Conservation (phyloP, 2,329 filamentous ascomycete species). For the Lecanicillium sp. region DNA sequence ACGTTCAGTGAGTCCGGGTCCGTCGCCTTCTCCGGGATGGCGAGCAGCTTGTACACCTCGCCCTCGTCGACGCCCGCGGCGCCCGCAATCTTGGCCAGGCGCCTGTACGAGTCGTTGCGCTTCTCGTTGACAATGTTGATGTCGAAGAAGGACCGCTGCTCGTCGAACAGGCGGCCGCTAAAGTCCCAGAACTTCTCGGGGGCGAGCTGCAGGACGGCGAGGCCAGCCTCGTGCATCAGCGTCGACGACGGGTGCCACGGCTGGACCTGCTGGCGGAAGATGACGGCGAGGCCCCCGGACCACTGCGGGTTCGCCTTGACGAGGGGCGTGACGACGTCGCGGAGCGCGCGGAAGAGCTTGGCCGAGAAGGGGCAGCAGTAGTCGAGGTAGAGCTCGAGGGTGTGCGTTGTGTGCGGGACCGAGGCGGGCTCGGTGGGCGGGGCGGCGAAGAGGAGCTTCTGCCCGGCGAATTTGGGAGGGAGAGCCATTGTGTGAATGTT, state of each 20-base stretch:
- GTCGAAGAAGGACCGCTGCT: conserved; percentile 78
- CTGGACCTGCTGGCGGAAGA: conserved; percentile 89
- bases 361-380: conserved; percentile 78
- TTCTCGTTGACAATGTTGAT: conserved; percentile 76
- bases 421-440: conserved; percentile 28
- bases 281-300: conserved; percentile 56
- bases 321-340: conserved; percentile 56
- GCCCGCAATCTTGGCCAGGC: conserved; percentile 68
- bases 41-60: conserved; percentile 63
- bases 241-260: conserved; percentile 91
- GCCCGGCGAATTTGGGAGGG: conserved; percentile 69
- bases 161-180: conserved; percentile 56
- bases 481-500: conserved; percentile 56
- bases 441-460: conserved; percentile 52
- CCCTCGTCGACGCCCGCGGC: conserved; percentile 63
- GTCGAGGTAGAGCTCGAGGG: conserved; percentile 68
- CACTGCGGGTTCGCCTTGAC: conserved; percentile 55
- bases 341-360: conserved; percentile 70
- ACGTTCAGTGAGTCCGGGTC: conserved; percentile 65
- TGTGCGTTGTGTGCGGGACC: conserved; percentile 45
- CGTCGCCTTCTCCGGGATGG: conserved; percentile 60
- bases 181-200: conserved; percentile 77
- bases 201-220: conserved; percentile 67
- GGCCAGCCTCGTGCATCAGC: conserved; percentile 73
- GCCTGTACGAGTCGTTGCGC: conserved; percentile 75